Percentiles rank a stretch among this genome's conserved stretches.
These are phyloP conservation scores for Puccinia coronata DNA, from an alignment of 1,284 basidiomycete genomes.

Conservation along the genomic window DNA sequence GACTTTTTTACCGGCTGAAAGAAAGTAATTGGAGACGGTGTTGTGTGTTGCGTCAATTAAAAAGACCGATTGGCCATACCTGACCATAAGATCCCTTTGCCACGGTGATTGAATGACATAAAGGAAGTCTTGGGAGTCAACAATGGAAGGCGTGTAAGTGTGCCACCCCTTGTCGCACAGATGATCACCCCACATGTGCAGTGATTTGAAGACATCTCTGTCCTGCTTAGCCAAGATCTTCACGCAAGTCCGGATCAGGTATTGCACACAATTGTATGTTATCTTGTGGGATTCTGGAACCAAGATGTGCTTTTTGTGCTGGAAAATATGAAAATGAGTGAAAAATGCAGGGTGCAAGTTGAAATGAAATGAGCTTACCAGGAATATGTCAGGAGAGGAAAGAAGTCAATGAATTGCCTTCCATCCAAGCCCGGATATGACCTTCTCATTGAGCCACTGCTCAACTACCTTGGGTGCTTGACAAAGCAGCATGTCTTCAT, in stretches of 20 bases:
- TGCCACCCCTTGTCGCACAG: background rate
- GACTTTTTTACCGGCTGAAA: background rate
- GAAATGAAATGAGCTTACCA: too few species aligned
- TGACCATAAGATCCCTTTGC: background rate
- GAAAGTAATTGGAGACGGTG: background rate
- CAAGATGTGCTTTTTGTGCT: background rate
- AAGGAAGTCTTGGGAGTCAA: background rate
- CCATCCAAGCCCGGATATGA: background rate
- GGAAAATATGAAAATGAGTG: too few species aligned
- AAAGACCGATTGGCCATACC: background rate
- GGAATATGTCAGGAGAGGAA: background rate
- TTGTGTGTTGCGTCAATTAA: background rate
- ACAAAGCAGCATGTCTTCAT: background rate
- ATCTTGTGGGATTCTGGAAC: background rate
- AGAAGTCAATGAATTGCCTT: background rate
- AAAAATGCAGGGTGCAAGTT: too few species aligned
- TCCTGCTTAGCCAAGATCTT: background rate
- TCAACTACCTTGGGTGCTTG: background rate
- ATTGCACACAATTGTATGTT: background rate
- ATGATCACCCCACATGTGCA: background rate
- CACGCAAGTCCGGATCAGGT: background rate
- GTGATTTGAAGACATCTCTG: background rate
- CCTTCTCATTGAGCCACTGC: background rate
- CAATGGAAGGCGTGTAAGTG: background rate
- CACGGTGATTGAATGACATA: background rate